A percentile compares a stretch with the other conserved stretches of the same genome.
phyloP scores from a whole-genome alignment of 202 grass and related monocot species.

The Digitaria exilis region DNA sequence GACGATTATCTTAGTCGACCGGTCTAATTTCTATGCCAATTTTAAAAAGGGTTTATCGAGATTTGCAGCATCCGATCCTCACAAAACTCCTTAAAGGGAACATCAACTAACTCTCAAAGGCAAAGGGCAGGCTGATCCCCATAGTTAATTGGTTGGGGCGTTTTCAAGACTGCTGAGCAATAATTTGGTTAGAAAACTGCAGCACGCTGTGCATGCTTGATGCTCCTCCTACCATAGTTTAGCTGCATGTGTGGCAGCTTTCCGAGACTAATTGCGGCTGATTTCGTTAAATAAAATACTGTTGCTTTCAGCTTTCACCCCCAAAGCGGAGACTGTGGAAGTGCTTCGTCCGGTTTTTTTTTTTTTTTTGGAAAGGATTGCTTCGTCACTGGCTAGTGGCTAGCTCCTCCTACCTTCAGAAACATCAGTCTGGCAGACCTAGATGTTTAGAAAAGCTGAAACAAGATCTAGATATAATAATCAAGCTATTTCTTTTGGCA shows the following conservation, averaged over 20 bases:
- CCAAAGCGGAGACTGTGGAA: too few relatives aligned
- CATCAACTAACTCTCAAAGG: slow-evolving; percentile 32
- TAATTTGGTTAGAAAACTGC: slow-evolving; percentile 43
- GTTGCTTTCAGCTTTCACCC: slow-evolving; percentile 15
- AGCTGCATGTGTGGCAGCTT: slow-evolving; percentile 38
- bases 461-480: neutral
- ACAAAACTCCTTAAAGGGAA: slow-evolving; percentile 52
- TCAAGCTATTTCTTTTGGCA: neutral
- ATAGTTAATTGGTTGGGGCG: slow-evolving; percentile 33
- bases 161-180: neutral
- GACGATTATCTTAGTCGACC: neutral
- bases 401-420: neutral
- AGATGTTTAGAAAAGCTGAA: slow-evolving; percentile 33
- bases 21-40: neutral
- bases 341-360: too few relatives aligned
- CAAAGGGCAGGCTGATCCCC: slow-evolving; percentile 11
- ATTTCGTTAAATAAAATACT: neutral
- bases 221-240: slow-evolving; percentile 33
- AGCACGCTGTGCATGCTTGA: slow-evolving; percentile 44
- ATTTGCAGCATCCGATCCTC: slow-evolving; percentile 37
- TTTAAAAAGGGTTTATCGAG: slow-evolving; percentile 22
- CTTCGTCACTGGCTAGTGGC: neutral
- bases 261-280: slow-evolving; percentile 25
- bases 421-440: neutral
- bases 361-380: too few relatives aligned